Conservation (phyloP, 2,329 filamentous ascomycete species). For the Fusarium pseudocircinatum region DNA sequence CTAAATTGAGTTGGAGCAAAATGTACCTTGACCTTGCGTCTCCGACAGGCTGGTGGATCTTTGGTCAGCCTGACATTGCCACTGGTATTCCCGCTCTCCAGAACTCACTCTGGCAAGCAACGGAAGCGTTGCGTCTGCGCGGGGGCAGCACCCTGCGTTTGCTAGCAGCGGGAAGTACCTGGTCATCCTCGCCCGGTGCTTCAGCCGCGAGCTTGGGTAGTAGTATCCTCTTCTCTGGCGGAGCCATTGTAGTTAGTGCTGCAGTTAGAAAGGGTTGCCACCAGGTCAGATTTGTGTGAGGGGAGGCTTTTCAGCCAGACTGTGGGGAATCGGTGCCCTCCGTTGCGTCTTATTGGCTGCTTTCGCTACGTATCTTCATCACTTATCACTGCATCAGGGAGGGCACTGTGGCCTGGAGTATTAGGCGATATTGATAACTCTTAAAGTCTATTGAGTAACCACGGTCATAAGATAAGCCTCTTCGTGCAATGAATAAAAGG, state of each 20-base stretch:
- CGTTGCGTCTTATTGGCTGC: not conserved
- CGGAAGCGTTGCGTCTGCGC: not conserved
- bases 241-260: not conserved
- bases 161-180: too few relatives aligned
- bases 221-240: accelerated
- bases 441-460: too few relatives aligned
- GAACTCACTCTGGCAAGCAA: not conserved
- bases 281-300: not conserved
- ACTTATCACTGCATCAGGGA: too few relatives aligned
- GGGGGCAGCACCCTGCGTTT: not conserved
- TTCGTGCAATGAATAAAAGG: not conserved
- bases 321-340: not conserved
- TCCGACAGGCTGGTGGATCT: not conserved
- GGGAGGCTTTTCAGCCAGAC: not conserved
- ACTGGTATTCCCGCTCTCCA: not conserved
- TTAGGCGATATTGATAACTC: too few relatives aligned
- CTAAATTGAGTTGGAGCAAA: not conserved
- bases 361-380: not conserved
- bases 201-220: not conserved
- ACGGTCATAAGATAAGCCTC: too few relatives aligned
- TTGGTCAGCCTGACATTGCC: not conserved
- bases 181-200: accelerated
- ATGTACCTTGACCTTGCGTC: not conserved
- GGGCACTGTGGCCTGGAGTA: too few relatives aligned
- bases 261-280: not conserved